Conservation (phyloP, 108 stramenopile genomes). For the Schizochytrium sp. region DNA sequence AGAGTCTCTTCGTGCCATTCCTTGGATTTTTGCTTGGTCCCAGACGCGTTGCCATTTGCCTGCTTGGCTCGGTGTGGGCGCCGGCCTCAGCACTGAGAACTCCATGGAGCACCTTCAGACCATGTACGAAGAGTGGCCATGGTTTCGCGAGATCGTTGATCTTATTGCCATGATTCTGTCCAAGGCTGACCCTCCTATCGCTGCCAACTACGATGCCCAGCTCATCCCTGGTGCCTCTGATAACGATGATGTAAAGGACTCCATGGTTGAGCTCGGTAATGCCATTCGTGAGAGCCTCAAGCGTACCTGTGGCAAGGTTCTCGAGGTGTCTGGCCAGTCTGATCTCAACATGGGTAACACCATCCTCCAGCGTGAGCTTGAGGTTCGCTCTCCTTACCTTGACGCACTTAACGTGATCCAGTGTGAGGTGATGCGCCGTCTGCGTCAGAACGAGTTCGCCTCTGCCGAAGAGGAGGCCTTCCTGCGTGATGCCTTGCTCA, state of each 20-base stretch:
- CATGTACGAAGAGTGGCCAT: conserved; percentile 95
- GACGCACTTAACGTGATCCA: conserved; percentile 97
- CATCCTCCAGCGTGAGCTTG: conserved; percentile 86
- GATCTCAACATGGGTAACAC: conserved; percentile 85
- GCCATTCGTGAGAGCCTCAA: conserved; percentile 86
- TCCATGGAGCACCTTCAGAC: conserved; percentile 78
- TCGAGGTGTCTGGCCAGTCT: conserved; percentile 83
- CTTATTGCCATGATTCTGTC: conserved; percentile 93
- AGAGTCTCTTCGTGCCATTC: conserved; percentile 93
- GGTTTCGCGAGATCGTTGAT: conserved; percentile 91
- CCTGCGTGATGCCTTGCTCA: conserved; percentile 88
- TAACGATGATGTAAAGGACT: conserved; percentile 74
- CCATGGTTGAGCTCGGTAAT: conserved; percentile 79
- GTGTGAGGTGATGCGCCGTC: conserved; percentile 88
- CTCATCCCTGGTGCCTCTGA: conserved; percentile 75
- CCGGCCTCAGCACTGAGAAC: conserved; percentile 78
- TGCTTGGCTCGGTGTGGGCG: conserved; percentile 96
- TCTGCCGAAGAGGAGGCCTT: conserved; percentile 78
- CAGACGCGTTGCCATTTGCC: conserved; percentile 92
- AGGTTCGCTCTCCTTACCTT: conserved; percentile 92
- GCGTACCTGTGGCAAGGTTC: conserved; percentile 83
- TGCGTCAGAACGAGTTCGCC: conserved; percentile 78
- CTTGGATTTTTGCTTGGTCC: conserved; percentile 98
- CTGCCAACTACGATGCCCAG: conserved; percentile 89
- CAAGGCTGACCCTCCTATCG: conserved; percentile 91